Base-by-base conservation (phyloP, 495 filamentous ascomycete genomes). In the Lepraria neglecta region DNA sequence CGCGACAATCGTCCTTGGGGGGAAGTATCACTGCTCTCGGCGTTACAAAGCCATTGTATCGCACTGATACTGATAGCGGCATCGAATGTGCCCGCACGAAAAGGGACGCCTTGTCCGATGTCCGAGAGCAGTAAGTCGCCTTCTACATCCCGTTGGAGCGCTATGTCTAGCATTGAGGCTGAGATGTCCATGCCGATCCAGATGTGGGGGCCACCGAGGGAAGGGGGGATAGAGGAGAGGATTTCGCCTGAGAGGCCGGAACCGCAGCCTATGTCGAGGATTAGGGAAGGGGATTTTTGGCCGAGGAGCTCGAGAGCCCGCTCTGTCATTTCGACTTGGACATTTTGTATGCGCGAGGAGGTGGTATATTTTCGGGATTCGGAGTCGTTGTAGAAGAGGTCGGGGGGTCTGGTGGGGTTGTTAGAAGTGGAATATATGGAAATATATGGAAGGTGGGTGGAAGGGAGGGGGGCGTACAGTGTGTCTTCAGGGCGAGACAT, bases 321-420 rank as follows among this genome's bases (percentile, higher is more conserved):
- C 64, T 89, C 77, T 35, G 94, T 95, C 94, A 98, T 98, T 56
- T 85, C 81, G 15, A 91, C 86, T 74, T 98, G 94, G 71, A 98
- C 94, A 64, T 88, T 89, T 68, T 91, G 87, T 69, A 98, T 97
- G 58, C 94, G 91, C 21, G 91, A 96, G 58, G 84, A 90, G 33
- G 92, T 96, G n/a, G 95, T 98, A 77, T 98, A 98, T 78, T 96
- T 92, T 71, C 86, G 86, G 15, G 94, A 91, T 77, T 95, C 91
- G 77, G 82, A 80, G 73, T 97, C 95, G 76, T 96, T 88, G 78
- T 98, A 98, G 78, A 92, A 94, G 67, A 97, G 84, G 77, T 98
- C 94, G 61, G 94, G 91, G 54, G 90, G 89, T 67, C 91, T 95
- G 68, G n/a, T 10, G 33, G 50, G 63, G 66, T 15, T 48, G 38